These are phyloP conservation scores for Raphanus hybrid DNA, from an alignment of 441 rosid species.

Conservation along the genomic window DNA sequence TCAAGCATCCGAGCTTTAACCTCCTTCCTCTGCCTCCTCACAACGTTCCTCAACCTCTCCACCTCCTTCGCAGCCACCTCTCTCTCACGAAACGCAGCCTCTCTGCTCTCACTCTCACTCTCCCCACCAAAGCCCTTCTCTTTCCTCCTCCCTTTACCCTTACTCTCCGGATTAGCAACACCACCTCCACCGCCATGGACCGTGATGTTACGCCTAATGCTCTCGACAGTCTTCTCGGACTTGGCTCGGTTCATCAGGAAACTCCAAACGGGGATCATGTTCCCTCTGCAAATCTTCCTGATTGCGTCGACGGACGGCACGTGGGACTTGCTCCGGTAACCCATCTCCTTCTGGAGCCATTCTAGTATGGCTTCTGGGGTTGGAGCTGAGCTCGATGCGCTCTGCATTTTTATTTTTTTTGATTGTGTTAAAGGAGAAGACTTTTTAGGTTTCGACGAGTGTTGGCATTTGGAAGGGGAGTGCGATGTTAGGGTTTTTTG, in stretches of 20 bases:
- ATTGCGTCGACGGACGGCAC: conserved; percentile 67
- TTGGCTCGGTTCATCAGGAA: conserved; percentile 68
- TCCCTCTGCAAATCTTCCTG: conserved; percentile 78
- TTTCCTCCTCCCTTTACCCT: conserved; percentile 57
- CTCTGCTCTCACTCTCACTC: conserved; percentile 57
- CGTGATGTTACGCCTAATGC: background rate
- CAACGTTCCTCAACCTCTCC: conserved; percentile 71
- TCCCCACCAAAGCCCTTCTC: conserved; percentile 56
- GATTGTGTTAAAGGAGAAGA: too few species aligned
- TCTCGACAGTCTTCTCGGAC: conserved; percentile 85
- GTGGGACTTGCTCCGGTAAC: conserved; percentile 66
- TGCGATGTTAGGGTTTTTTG: conserved; percentile 14
- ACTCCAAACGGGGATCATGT: conserved; percentile 78
- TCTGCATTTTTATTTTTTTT: too few species aligned
- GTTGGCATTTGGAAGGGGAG: conserved; percentile 28
- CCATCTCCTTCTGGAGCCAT: conserved; percentile 91
- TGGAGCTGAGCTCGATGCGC: conserved; percentile 51
- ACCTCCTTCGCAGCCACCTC: conserved; percentile 80
- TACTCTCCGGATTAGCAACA: conserved; percentile 38
- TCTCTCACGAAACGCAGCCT: conserved; percentile 69
- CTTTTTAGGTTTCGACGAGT: too few species aligned
- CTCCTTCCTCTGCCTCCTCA: conserved; percentile 79
- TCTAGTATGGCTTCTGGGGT: conserved; percentile 81
- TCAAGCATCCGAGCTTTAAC: conserved; percentile 81
- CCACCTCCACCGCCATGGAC: background rate